Evolutionary conservation across 2,329 filamentous ascomycete genomes (phyloP), one percentile per base, ranked within the genome.

Genomic region (Colletotrichum noveboracense): DNA sequence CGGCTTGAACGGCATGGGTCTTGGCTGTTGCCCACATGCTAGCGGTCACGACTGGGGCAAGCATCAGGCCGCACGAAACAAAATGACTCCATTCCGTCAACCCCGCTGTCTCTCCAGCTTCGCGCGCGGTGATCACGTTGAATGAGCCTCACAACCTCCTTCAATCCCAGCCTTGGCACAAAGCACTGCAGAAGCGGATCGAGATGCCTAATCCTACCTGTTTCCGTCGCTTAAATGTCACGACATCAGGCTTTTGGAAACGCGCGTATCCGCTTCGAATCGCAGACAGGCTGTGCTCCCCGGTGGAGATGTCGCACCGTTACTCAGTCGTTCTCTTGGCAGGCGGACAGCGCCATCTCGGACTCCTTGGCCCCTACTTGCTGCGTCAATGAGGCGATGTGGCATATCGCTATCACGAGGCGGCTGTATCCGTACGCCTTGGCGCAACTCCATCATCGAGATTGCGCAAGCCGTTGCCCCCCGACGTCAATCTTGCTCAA

Each of bases 201-300:
- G n/a, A 56, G 24, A 32, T 52, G 38, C 58, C 38, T n/a, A 26
- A 38, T 55, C 16, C 43, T 56, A 7, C 28, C n/a, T 21, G 7
- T 0, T 30, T 9, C 36, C 52, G 18, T 56, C 60, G 38, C 65
- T 43, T 62, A 32, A n/a, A 28, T 28, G 36, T 24, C 32, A 48
- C 36, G 14, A 10, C 48, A 34, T 32, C 65, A 14, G 4, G 6
- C 2, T 12, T 38, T 21, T n/a, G 6, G 43, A 67, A 52, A 66
- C 70, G 70, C 70, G 70, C 34, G 48, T 66, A 66, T 71, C 52
- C 70, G 12, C 70, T 71, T 66, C 60, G 65, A 52, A 30, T 52
- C 43, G 43, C n/a, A 52, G 43, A 21, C 43, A 52, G 43, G 43
- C 43, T 21, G 43, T 52, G n/a, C 21, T 65, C 14, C 10, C 61